These are phyloP conservation scores for Scleroderma citrinum DNA, from an alignment of 768 basidiomycete species.

Conservation along the genomic window DNA sequence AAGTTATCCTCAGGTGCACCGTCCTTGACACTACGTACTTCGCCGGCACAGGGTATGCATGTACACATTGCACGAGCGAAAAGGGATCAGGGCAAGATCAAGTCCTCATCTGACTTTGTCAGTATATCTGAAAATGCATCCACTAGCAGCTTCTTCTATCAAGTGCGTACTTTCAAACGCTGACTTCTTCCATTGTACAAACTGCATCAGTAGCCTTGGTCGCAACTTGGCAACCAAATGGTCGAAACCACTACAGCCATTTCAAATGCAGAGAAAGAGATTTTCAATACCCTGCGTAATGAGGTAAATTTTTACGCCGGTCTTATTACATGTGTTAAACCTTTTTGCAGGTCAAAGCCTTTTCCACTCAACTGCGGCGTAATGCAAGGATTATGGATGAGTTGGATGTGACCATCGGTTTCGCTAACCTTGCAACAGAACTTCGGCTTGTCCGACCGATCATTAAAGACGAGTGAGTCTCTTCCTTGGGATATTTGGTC, in stretches of 20 bases:
- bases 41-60: constrained; percentile 65
- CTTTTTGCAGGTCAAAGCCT: constrained; percentile 50
- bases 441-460: constrained; percentile 69
- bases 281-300: constrained; percentile 61
- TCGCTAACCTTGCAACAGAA: constrained; percentile 75
- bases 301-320: constrained; percentile 40
- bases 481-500: not conserved
- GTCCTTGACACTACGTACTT: constrained; percentile 68
- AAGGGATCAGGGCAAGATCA: constrained; percentile 50
- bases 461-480: constrained; percentile 61
- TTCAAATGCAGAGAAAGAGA: constrained; percentile 57
- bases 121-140: constrained; percentile 55
- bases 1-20: constrained; percentile 46
- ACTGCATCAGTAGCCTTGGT: constrained; percentile 55
- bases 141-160: constrained; percentile 64
- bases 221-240: constrained; percentile 64
- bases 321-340: constrained; percentile 1
- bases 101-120: constrained; percentile 46
- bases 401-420: constrained; percentile 76
- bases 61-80: constrained; percentile 64
- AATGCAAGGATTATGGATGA: constrained; percentile 83
- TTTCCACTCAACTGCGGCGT: constrained; percentile 51
- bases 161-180: constrained; percentile 32
- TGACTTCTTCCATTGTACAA: not conserved
- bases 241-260: constrained; percentile 51